Conservation (phyloP, 371 early-diverging fungal genomes). For the Mucor saturninus region DNA sequence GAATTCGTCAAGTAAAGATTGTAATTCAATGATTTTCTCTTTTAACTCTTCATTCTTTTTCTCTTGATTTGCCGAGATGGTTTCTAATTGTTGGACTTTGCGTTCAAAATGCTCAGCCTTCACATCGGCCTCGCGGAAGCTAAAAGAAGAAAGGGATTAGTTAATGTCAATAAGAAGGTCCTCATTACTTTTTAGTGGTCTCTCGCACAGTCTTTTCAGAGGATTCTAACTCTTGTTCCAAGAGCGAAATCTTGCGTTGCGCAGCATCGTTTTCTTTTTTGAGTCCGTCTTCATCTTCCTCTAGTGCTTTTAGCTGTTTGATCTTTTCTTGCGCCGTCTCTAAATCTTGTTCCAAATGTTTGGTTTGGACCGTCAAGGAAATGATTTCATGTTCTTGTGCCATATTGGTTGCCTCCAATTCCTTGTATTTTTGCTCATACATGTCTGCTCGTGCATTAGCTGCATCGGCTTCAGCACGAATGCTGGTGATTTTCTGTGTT, state of each 20-base stretch:
- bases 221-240: slow-evolving; percentile 72
- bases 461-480: slow-evolving; percentile 75
- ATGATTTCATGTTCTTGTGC: slow-evolving; percentile 76
- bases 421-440: slow-evolving; percentile 65
- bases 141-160: too few species aligned
- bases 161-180: too few species aligned
- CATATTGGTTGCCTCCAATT: slow-evolving; percentile 54
- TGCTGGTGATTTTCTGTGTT: slow-evolving; percentile 64
- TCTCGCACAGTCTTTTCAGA: slow-evolving; percentile 71
- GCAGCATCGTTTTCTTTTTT: slow-evolving; percentile 72
- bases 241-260: slow-evolving; percentile 62
- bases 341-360: slow-evolving; percentile 66
- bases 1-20: slow-evolving; percentile 74
- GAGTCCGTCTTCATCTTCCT: slow-evolving; percentile 66
- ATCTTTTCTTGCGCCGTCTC: slow-evolving; percentile 67
- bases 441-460: slow-evolving; percentile 68
- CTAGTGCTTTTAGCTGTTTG: slow-evolving; percentile 59
- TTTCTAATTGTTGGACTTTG: slow-evolving; percentile 73
- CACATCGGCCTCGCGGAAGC: slow-evolving; percentile 78
- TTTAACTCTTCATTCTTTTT: slow-evolving; percentile 65
- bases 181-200: slow-evolving; percentile 73
- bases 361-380: slow-evolving; percentile 68
- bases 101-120: slow-evolving; percentile 84
- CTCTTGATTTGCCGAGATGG: slow-evolving; percentile 61
- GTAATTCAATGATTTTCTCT: slow-evolving; percentile 61